Evolutionary conservation across 352 stramenopile species (phyloP), one percentile per base, ranked within the genome.

Genomic region (Pythium rishiriense): DNA sequence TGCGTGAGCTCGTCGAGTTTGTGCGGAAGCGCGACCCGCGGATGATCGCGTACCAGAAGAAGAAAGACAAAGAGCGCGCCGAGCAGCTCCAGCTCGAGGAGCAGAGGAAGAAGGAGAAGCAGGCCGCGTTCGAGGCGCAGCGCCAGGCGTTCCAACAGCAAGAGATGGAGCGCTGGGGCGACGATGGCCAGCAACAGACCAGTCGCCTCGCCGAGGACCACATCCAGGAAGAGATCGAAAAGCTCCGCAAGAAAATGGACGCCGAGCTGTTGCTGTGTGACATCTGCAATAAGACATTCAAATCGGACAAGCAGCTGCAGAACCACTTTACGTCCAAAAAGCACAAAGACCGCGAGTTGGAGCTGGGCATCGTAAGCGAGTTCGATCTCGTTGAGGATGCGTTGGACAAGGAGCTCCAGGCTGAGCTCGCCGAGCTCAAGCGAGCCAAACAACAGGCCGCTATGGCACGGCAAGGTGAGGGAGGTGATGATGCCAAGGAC

Each of bases 281-380:
- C 47, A 64, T 95, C 55, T 95, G 87, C 65, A 84, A 74, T 62
- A 93, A 95, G 66, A 83, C 73, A 4, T 95, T 95, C 73, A 93
- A 91, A 74, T 92, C 85, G 7, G 61, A 75, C 26, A 94, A 94
- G 64, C 87, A 95, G 63, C 71, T 94, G 22, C 66, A 88, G 42
- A 93, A 93, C 63, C 85, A 95, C 61, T 57, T 93, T 1, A 77
- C 66, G 26, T 93, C 83, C 4, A 95, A 92, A 48, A 95, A 93
- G 54, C 87, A 95, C 53, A 80, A 77, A 25, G 87, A 93, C 22
- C 87, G 80, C 64, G 85, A 93, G 57, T 42, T 79, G 12, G 77
- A 90, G 31, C 68, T 93, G n/a, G 81, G 83, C n/a, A 65, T 91
- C 21, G 64, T 69, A 4, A 73, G 75, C 28, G 79, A 90, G 29